Base-by-base conservation (phyloP, 2,329 filamentous ascomycete species). In the Lecanicillium sp. region DNA sequence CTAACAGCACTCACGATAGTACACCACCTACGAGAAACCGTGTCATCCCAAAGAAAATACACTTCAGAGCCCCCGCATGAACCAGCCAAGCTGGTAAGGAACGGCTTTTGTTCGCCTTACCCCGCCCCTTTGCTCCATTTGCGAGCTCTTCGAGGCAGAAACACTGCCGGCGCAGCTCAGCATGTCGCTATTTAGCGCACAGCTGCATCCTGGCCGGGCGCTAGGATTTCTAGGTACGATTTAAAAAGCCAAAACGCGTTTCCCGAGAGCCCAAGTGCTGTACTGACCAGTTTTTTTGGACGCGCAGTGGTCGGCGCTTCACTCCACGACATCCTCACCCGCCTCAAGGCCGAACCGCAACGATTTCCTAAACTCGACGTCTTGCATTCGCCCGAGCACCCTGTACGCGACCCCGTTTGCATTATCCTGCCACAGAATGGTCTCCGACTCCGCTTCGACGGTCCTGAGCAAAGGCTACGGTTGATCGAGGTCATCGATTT, bases 401-500 rank as follows among this genome's bases (percentile, higher is more conserved):
- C 92, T 4, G 72, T 96, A 25, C 71, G 71, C 22, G 77, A 86
- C 19, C 86, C 88, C 0, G 75, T 96, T 14, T 68, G 86, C 31
- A 63, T 97, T 40, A 72, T 72, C 14, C 75, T 98, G 4, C 85
- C 89, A 1, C 74, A 78, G 4, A 98, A 97, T 62, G 92, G 92
- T 19, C 61, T 98, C 20, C 84, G 90, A 11, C 66, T 98, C 38
- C 87, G 87, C 30, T 98, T 98, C 56, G 92, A 98, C 56, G 92
- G 89, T 0, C 81, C 86, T 4, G 89, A 97, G 53, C 92, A 98
- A 61, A 79, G 90, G 27, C 68, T 98, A 30, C 84, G 92, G 3
- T 66, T 98, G 44, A 87, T 98, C 49, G 92, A 98, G 60, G 79
- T 97, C 7, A 64, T 87, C 39, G 88, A 97, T 63, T 96, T 98